phyloP scores from a whole-genome alignment of 139 green algal species.

The Nannochloris sp. region DNA sequence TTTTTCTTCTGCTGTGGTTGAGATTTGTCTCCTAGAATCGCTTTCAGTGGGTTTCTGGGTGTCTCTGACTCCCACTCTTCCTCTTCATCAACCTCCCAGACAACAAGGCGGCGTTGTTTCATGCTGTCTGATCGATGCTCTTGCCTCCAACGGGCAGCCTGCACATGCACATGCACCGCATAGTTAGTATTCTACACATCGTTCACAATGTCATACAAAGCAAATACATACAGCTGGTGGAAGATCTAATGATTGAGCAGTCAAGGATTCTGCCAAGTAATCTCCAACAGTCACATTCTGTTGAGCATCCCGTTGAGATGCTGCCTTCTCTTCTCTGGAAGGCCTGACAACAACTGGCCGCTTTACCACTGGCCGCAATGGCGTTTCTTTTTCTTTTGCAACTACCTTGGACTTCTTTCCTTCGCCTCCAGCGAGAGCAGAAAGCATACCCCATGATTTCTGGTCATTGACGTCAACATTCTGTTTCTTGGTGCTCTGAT shows the following conservation, averaged over 20 bases:
- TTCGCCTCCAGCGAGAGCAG: conserved; percentile 50
- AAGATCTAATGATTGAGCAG: conserved; percentile 68
- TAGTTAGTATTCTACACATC: not conserved
- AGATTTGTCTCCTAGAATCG: conserved; percentile 3
- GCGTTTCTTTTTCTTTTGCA: not conserved
- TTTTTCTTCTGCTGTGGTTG: conserved; percentile 6
- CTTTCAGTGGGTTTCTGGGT: not conserved
- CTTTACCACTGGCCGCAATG: not conserved
- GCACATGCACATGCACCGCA: too few relatives aligned
- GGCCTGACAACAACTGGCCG: not conserved
- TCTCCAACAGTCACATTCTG: conserved; percentile 24
- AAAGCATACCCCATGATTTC: conserved; percentile 45
- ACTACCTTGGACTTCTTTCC: not conserved
- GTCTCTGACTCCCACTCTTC: conserved; percentile 18
- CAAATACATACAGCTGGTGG: conserved; percentile 29
- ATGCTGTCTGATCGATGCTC: conserved; percentile 14
- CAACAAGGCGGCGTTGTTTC: conserved; percentile 20
- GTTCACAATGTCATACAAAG: not conserved
- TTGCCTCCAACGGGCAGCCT: conserved; percentile 21
- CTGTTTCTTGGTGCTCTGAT: not conserved
- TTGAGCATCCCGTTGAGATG: not conserved
- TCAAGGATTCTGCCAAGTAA: conserved; percentile 48
- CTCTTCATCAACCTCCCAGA: conserved; percentile 28
- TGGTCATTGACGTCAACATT: too few relatives aligned
- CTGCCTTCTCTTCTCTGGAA: not conserved